Evolutionary conservation across 2,329 filamentous ascomycete genomes (phyloP).

Genomic region (Epichloe baconii): DNA sequence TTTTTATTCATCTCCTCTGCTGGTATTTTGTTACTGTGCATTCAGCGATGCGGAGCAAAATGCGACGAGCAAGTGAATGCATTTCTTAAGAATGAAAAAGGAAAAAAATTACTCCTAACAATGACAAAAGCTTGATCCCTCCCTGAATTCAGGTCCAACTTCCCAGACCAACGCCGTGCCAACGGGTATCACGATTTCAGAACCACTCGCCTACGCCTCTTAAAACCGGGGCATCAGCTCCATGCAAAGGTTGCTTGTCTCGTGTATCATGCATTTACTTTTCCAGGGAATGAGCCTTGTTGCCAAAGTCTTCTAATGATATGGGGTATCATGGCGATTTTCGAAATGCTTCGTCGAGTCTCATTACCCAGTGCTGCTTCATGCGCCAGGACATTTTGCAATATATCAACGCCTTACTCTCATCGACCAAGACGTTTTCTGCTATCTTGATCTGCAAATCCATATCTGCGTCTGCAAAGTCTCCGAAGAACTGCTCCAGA

Average conservation of each 20-base stretch:
- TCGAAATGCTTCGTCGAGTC: conserved; percentile 27
- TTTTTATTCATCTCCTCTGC: not conserved
- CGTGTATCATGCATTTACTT: not conserved
- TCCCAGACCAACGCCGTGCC: conserved; percentile 10
- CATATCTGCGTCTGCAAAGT: conserved; percentile 43
- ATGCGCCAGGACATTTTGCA: conserved; percentile 44
- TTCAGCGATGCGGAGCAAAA: not conserved
- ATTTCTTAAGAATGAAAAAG: not conserved
- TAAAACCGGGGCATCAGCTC: not conserved
- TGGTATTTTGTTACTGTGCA: not conserved
- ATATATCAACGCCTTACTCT: conserved; percentile 48
- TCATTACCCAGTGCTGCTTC: conserved; percentile 42
- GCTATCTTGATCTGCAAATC: conserved; percentile 47
- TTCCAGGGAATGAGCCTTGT: not conserved
- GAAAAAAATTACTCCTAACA: not conserved
- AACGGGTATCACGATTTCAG: conserved; percentile 13
- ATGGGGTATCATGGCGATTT: not conserved
- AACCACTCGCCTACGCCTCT: conserved; percentile 1
- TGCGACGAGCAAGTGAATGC: not conserved
- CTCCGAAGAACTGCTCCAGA: conserved; percentile 44
- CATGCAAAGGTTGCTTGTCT: not conserved
- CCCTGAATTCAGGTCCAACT: not conserved
- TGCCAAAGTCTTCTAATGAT: not conserved
- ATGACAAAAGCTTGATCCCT: not conserved
- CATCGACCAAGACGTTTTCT: conserved; percentile 43